Evolutionary conservation across 441 rosid species (phyloP).

Genomic region (Corymbia citriodora): DNA sequence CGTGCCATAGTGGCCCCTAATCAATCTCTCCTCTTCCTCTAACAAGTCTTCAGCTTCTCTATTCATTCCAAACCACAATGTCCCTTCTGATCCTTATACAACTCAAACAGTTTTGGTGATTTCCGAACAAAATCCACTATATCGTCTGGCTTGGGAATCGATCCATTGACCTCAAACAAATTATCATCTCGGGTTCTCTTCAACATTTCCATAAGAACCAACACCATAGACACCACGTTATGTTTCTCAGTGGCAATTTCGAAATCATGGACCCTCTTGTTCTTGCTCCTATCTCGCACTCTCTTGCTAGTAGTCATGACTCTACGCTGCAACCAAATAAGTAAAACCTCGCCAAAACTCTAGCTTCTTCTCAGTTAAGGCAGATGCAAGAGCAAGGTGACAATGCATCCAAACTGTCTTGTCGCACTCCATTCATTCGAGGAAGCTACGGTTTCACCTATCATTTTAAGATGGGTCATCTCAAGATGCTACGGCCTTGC

Average conservation of each 20-base stretch:
- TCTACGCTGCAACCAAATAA: not conserved
- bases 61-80: no score
- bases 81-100: no score
- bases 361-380: not conserved
- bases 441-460: not conserved
- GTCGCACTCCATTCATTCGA: not conserved
- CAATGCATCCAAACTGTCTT: not conserved
- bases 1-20: no score
- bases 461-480: not conserved
- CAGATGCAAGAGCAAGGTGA: fast-evolving
- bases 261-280: not conserved
- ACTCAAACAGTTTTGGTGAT: no score
- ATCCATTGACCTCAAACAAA: no score
- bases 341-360: not conserved
- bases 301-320: not conserved
- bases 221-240: not conserved
- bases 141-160: no score
- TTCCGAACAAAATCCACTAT: no score
- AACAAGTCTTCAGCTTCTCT: no score
- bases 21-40: no score
- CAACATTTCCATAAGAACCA: no score
- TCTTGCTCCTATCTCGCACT: not conserved
- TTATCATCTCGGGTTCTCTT: no score
- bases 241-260: not conserved
- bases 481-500: not conserved